These are phyloP conservation scores for Eutrema salsugineum DNA, from an alignment of 441 rosid species.

Conservation along the genomic window DNA sequence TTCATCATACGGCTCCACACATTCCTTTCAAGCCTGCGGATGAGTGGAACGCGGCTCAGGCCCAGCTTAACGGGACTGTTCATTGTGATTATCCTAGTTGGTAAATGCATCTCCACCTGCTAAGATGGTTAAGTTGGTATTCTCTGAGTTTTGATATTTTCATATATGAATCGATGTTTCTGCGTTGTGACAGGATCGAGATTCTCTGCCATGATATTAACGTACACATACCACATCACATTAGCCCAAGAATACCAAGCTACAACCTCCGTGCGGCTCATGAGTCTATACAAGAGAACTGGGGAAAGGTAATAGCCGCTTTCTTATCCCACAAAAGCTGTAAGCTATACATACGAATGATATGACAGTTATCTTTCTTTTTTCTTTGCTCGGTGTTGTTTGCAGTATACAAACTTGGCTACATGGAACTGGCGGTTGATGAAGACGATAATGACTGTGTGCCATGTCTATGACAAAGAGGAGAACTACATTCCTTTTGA, in stretches of 20 bases:
- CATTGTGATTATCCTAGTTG: constrained; percentile 91
- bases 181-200: constrained; percentile 63
- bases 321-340: background rate
- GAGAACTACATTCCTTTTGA: constrained; percentile 71
- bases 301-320: constrained; percentile 73
- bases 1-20: constrained; percentile 93
- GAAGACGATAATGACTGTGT: constrained; percentile 84
- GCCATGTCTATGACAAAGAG: constrained; percentile 73
- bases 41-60: constrained; percentile 90
- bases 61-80: constrained; percentile 89
- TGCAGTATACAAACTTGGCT: constrained; percentile 82
- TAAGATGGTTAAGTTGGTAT: background rate
- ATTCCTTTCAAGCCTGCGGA: constrained; percentile 73
- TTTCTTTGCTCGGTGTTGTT: constrained; percentile 2
- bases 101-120: constrained; percentile 38
- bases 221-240: constrained; percentile 86
- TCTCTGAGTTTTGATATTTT: background rate
- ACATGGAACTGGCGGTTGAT: constrained; percentile 89
- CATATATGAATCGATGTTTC: background rate
- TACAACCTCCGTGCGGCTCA: constrained; percentile 84
- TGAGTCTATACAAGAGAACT: constrained; percentile 69
- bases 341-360: background rate
- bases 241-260: constrained; percentile 81
- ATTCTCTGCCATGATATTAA: constrained; percentile 85
- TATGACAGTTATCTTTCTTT: background rate